Percentiles rank a stretch among this genome's conserved stretches.
Conservation (phyloP, 148 eudicot genomes). For the Dysphania ambrosioides region DNA sequence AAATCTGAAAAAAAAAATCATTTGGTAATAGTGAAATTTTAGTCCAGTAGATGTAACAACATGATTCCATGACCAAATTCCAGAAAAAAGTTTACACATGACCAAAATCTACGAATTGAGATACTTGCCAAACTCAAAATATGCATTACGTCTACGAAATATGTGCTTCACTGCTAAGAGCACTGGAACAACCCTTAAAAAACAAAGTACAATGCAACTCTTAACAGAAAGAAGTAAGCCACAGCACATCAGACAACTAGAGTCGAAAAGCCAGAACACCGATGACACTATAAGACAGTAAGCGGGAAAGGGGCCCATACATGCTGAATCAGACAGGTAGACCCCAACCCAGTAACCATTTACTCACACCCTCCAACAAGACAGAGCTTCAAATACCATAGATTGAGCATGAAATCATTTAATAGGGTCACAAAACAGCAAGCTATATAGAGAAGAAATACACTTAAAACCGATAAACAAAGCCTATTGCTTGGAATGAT, state of each 20-base stretch:
- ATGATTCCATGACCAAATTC: neutral
- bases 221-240: neutral
- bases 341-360: no score
- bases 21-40: neutral
- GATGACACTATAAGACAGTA: neutral
- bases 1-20: neutral
- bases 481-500: neutral
- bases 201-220: neutral
- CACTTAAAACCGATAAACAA: neutral
- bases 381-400: neutral
- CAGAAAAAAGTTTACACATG: no score
- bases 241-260: neutral
- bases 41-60: neutral
- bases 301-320: neutral
- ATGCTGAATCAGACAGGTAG: no score
- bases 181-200: neutral
- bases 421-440: neutral
- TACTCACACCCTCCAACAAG: no score
- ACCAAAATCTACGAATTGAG: no score
- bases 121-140: no score
- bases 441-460: neutral
- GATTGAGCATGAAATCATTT: neutral
- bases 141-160: no score
- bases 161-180: no score
- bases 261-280: neutral